Evolutionary conservation across 2,329 filamentous ascomycete species (phyloP), one percentile per base, ranked within the genome.

Genomic region (Scopulariopsis brevicaulis): DNA sequence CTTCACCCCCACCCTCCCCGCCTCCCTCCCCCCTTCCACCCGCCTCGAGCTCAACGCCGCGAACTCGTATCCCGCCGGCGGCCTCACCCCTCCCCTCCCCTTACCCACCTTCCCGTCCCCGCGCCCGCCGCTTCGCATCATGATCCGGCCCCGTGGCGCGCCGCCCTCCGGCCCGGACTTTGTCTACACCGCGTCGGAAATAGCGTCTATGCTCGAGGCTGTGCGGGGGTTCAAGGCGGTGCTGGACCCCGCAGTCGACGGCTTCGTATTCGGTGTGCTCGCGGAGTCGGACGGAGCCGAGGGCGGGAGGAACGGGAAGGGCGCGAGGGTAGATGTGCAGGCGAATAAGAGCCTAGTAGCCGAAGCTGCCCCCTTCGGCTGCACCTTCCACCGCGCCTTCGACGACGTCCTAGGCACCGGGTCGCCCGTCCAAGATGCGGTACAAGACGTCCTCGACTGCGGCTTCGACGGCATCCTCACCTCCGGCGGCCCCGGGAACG

Each of bases 371-470:
- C 77, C 75, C 1, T 72, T 73, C 35, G 66, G 65, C 18, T 77
- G 75, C 61, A 73, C 80, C n/a, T 78, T 83, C 61, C 80, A 82
- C 65, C 75, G 81, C 18, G 81, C 81, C 2, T 81, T 81, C 59
- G 81, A 84, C 63, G 69, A 72, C 20, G 67, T 81, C 12, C 63
- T 78, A 3, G 66, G 60, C 5, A 55, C 59, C 11, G 53, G 62
- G 37, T 59, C 62, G 10, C 61, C 63, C 53, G 55, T 58, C 10
- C 63, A 62, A 0, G 62, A 59, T 35, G 68, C 68, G 1, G 64
- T 81, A 32, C 63, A 67, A 4, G 64, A 65, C 7, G 63, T 82
- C 14, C 62, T 63, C 0, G 54, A 15, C 3, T 74, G 75, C 55
- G 78, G 79, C 11, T 82, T 84, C 62, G 66, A 70, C 2, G 78